Evolutionary conservation across 495 filamentous ascomycete species (phyloP).

Genomic region (Margaritispora aquatica): DNA sequence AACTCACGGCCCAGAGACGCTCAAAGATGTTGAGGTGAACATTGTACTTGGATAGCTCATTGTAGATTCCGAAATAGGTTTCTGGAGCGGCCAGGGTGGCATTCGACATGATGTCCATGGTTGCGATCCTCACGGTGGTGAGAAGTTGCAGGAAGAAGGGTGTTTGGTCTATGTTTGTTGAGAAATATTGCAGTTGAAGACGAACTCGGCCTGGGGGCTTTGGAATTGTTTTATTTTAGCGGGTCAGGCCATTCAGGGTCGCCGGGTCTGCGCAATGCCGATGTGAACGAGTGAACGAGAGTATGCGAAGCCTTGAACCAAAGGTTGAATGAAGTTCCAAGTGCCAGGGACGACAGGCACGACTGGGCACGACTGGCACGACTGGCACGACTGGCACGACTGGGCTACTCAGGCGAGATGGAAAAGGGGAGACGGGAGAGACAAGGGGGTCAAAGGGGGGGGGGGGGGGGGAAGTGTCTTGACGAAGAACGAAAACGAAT

Average conservation of each 20-base stretch:
- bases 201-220: not conserved
- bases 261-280: not conserved
- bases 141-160: slow-evolving; percentile 2
- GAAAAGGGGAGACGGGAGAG: too few species aligned
- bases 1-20: slow-evolving; percentile 78
- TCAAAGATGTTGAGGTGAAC: slow-evolving; percentile 79
- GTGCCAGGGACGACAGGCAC: too few species aligned
- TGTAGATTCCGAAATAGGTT: slow-evolving; percentile 75
- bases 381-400: too few species aligned
- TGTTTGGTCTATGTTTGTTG: too few species aligned
- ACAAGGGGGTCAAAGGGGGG: too few species aligned
- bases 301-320: too few species aligned
- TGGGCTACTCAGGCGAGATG: too few species aligned
- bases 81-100: slow-evolving; percentile 34
- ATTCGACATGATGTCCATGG: slow-evolving; percentile 21
- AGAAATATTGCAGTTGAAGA: slow-evolving; percentile 1
- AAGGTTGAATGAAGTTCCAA: too few species aligned
- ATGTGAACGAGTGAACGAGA: not conserved
- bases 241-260: slow-evolving; percentile 6
- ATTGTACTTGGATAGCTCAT: slow-evolving; percentile 83
- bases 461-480: too few species aligned
- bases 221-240: not conserved
- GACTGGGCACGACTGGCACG: too few species aligned
- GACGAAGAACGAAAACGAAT: not conserved
- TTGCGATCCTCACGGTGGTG: not conserved